Percentiles rank a stretch among this genome's conserved stretches.
phyloP scores from a whole-genome alignment of 257 asterid genomes.

The Buddleja alternifolia region DNA sequence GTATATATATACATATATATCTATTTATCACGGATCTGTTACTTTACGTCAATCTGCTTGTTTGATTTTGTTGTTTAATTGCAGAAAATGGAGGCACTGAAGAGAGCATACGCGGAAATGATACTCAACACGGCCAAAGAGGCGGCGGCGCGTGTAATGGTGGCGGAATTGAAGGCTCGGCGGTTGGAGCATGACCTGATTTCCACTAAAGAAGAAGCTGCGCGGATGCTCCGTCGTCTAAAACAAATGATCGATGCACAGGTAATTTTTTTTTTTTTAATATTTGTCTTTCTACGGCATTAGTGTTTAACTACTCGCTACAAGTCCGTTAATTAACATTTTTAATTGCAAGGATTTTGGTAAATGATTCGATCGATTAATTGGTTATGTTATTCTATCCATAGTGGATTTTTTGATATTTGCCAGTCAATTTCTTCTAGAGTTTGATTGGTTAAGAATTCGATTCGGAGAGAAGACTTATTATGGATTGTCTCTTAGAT shows the following conservation, averaged over 20 bases:
- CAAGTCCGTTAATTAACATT: not conserved
- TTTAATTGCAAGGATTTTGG: not conserved
- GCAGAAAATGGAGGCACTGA: conserved; percentile 59
- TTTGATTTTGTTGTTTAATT: conserved; percentile 11
- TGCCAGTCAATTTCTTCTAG: not conserved
- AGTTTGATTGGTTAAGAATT: not conserved
- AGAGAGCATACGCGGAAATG: conserved; percentile 70
- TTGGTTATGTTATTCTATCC: not conserved
- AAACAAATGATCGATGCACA: conserved; percentile 61
- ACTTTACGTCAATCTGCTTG: not conserved
- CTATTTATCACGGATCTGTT: not conserved
- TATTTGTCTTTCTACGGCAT: not conserved
- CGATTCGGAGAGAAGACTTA: not conserved
- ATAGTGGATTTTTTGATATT: not conserved
- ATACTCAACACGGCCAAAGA: conserved; percentile 73
- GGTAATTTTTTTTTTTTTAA: conserved; percentile 46
- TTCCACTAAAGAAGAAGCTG: conserved; percentile 56
- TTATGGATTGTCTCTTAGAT: not conserved
- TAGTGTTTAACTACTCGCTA: not conserved
- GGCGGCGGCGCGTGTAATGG: conserved; percentile 82
- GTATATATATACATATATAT: too few relatives aligned
- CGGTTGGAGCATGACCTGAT: conserved; percentile 51
- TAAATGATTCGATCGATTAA: conserved; percentile 1
- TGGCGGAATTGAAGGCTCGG: conserved; percentile 56
- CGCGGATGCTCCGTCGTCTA: conserved; percentile 61